Percentiles rank a stretch among this genome's conserved stretches.
phyloP scores from a whole-genome alignment of 2,329 filamentous ascomycete species.

The Torrubiella hemipterigena region DNA sequence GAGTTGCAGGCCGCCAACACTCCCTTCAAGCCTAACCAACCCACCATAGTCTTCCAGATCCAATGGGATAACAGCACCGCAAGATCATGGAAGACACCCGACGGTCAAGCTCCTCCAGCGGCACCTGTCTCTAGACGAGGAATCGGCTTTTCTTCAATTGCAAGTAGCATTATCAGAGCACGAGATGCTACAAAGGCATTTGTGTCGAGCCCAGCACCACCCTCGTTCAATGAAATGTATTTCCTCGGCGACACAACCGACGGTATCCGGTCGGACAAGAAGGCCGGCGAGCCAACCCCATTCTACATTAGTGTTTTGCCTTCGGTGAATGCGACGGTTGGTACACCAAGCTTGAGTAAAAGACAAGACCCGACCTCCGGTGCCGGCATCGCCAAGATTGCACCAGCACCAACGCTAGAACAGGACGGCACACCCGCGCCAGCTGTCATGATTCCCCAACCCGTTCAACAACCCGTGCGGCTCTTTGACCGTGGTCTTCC shows the following conservation, averaged over 20 bases:
- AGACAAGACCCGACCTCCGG: no score
- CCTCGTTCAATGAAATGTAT: slow-evolving; percentile 55
- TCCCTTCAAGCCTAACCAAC: slow-evolving; percentile 55
- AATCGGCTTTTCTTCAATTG: slow-evolving; percentile 12
- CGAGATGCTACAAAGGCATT: slow-evolving; percentile 18
- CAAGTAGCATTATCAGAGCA: slow-evolving; percentile 11
- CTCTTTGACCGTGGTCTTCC: slow-evolving; percentile 72
- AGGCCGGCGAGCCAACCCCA: slow-evolving; percentile 75
- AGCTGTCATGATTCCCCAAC: slow-evolving; percentile 59
- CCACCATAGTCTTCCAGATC: slow-evolving; percentile 72
- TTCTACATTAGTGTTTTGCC: slow-evolving; percentile 71
- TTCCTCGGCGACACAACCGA: slow-evolving; percentile 86
- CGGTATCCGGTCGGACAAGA: slow-evolving; percentile 48
- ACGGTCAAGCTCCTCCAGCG: slow-evolving; percentile 23
- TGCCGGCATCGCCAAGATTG: slow-evolving; percentile 20
- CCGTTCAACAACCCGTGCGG: slow-evolving; percentile 65
- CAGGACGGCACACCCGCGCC: slow-evolving; percentile 61
- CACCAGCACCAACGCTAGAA: slow-evolving; percentile 52
- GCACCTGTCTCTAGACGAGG: slow-evolving; percentile 13
- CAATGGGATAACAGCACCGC: slow-evolving; percentile 51
- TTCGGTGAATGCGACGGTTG: slow-evolving; percentile 23
- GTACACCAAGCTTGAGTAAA: slow-evolving; percentile 14
- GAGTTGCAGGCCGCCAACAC: slow-evolving; percentile 55
- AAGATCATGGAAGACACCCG: slow-evolving; percentile 35
- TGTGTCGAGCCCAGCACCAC: slow-evolving; percentile 42